Evolutionary conservation across 192 early-diverging fungal genomes (phyloP).

Genomic region (Backusella westeae): DNA sequence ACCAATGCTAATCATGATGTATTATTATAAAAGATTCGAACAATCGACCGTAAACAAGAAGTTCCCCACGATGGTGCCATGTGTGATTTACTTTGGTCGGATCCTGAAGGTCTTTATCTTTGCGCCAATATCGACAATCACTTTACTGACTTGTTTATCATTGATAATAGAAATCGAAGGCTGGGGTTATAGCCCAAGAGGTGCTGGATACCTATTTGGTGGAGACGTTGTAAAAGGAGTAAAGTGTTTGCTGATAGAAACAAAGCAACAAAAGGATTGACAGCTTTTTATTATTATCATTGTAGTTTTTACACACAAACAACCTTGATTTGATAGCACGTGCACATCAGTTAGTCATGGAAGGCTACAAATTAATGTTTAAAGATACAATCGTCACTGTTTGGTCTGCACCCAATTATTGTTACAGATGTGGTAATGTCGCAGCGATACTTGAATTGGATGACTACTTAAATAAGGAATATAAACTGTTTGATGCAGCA

Average conservation of each 20-base stretch:
- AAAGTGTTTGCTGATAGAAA: constrained; percentile 25
- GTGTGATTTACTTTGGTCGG: constrained; percentile 98
- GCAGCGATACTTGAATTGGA: constrained; percentile 96
- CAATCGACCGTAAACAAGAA: constrained; percentile 93
- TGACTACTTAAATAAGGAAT: constrained; percentile 82
- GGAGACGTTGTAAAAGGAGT: constrained; percentile 79
- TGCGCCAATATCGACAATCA: background rate
- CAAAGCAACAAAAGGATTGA: constrained; percentile 9
- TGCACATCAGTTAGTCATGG: constrained; percentile 97
- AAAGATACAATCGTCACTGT: constrained; percentile 95
- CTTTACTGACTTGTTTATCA: background rate
- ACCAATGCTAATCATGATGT: too few species aligned
- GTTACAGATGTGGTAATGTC: constrained; percentile 97
- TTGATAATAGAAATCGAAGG: constrained; percentile 59
- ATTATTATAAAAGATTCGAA: constrained; percentile 63
- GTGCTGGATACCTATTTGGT: constrained; percentile 99
- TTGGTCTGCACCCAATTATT: constrained; percentile 99
- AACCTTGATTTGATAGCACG: constrained; percentile 87
- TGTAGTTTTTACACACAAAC: constrained; percentile 77
- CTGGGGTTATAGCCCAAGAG: constrained; percentile 95
- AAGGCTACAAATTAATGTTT: constrained; percentile 97
- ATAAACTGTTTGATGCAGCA: constrained; percentile 93
- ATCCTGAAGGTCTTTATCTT: constrained; percentile 71
- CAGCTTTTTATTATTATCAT: background rate
- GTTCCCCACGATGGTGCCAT: constrained; percentile 98